Conservation (phyloP, 768 basidiomycete species). For the Lepiota brunneoincarnata region DNA sequence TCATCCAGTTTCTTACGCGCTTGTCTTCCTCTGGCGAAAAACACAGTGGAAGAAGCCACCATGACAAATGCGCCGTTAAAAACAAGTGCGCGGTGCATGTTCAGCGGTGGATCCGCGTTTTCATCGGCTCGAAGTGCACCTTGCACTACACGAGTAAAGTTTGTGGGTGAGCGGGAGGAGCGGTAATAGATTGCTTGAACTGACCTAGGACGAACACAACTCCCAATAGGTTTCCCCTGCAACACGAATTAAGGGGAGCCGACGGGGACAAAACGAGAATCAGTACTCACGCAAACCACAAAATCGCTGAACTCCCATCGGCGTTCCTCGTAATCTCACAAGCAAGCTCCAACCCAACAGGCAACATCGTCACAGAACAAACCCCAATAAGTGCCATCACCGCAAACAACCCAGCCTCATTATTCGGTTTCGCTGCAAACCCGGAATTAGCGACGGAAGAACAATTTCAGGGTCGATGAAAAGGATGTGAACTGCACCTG, state of each 20-base stretch:
- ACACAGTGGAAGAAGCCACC: slow-evolving; percentile 35
- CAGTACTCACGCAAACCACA: slow-evolving; percentile 68
- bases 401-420: slow-evolving; percentile 57
- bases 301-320: slow-evolving; percentile 68
- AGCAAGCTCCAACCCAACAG: slow-evolving; percentile 73
- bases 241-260: background rate
- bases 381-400: slow-evolving; percentile 71
- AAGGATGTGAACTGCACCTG: slow-evolving; percentile 46
- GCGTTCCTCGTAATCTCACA: slow-evolving; percentile 80
- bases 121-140: slow-evolving; percentile 64
- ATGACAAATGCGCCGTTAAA: slow-evolving; percentile 58
- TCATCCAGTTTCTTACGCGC: slow-evolving; percentile 62
- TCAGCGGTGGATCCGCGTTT: slow-evolving; percentile 64
- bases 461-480: background rate
- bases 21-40: slow-evolving; percentile 60
- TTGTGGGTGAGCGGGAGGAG: background rate
- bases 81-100: slow-evolving; percentile 68
- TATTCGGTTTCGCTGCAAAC: slow-evolving; percentile 55
- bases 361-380: slow-evolving; percentile 65
- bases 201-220: slow-evolving; percentile 62
- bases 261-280: slow-evolving; percentile 1
- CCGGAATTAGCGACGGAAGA: background rate
- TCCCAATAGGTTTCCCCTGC: slow-evolving; percentile 64
- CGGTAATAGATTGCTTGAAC: slow-evolving; percentile 16
- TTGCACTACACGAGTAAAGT: slow-evolving; percentile 42